These are phyloP conservation scores for Rosa chinensis DNA, from an alignment of 306 rosid species.

Conservation along the genomic window DNA sequence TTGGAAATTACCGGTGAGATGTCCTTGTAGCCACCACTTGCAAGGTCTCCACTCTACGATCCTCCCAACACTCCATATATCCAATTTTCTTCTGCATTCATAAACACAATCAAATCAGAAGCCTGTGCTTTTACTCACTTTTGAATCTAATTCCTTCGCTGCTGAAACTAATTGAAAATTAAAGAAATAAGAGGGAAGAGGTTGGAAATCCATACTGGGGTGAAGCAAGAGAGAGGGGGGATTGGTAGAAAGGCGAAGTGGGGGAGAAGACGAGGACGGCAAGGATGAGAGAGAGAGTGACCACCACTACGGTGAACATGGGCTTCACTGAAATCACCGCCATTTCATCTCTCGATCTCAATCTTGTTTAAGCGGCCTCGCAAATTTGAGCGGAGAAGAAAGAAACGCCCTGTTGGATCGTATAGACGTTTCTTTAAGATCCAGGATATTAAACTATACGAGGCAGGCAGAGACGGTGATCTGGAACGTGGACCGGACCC, in stretches of 20 bases:
- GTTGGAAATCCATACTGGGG: conserved; percentile 32
- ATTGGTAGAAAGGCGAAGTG: conserved; percentile 36
- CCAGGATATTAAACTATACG: neutral
- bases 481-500: neutral
- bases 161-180: neutral
- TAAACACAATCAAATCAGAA: conserved; percentile 4
- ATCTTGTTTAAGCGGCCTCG: no score
- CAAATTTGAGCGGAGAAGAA: neutral
- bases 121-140: neutral
- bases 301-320: conserved; percentile 43
- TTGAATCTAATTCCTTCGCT: no score
- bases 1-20: conserved; percentile 43
- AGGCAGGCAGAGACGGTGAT: neutral
- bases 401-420: neutral
- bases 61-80: conserved; percentile 80
- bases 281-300: conserved; percentile 48
- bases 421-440: neutral
- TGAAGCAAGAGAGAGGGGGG: conserved; percentile 32
- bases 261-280: conserved; percentile 47
- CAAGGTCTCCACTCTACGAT: conserved; percentile 85
- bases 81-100: conserved; percentile 50
- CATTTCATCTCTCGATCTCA: conserved; percentile 38
- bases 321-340: conserved; percentile 65
- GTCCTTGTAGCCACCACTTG: conserved; percentile 84
- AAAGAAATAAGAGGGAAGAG: no score